A percentile compares a stretch with the other conserved stretches of the same genome.
phyloP scores from a whole-genome alignment of 2,329 filamentous ascomycete species.

The Zymoseptoria pseudotritici region DNA sequence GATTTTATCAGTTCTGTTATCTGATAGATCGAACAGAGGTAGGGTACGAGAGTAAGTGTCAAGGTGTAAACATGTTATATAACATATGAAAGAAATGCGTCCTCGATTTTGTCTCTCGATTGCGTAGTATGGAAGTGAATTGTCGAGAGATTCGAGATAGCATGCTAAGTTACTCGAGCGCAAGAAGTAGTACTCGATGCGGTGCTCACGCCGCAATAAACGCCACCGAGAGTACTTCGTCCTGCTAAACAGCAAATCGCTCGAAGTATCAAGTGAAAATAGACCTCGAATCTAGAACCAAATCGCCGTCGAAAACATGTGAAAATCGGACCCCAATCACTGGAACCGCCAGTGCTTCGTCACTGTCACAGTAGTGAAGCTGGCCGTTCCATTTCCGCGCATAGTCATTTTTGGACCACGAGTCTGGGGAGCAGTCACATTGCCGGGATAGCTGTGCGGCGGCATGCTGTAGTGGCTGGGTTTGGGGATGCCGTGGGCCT shows the following conservation, averaged over 20 bases:
- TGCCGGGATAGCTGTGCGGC: background rate
- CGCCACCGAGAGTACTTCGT: background rate
- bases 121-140: too few relatives aligned
- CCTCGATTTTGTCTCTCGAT: too few relatives aligned
- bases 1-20: background rate
- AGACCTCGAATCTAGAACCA: background rate
- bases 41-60: too few relatives aligned
- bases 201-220: background rate
- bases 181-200: background rate
- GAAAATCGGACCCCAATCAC: background rate
- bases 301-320: background rate
- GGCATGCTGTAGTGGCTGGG: background rate
- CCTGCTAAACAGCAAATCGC: background rate
- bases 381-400: background rate
- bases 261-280: background rate
- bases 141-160: too few relatives aligned
- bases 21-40: too few relatives aligned
- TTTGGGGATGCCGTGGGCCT: background rate
- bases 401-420: background rate
- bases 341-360: background rate
- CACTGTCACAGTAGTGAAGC: background rate
- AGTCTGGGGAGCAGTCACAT: background rate
- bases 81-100: too few relatives aligned
- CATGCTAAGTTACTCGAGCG: too few relatives aligned
- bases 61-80: too few relatives aligned